Conservation (phyloP, 441 rosid genomes). For the Gossypium aridum region DNA sequence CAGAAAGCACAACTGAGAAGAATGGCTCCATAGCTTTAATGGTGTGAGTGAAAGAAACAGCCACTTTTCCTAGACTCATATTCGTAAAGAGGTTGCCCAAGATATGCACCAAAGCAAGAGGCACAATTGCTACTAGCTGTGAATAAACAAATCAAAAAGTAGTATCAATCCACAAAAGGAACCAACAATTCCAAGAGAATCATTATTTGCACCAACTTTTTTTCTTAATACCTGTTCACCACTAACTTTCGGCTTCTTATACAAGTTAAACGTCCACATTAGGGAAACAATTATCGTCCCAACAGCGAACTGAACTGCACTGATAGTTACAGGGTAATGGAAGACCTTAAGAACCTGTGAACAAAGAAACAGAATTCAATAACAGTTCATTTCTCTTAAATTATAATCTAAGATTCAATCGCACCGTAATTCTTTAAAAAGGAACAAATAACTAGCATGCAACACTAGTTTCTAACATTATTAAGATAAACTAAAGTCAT, state of each 20-base stretch:
- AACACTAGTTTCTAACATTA: neutral
- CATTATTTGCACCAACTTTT: neutral
- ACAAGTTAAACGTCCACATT: constrained; percentile 83
- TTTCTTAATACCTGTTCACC: constrained; percentile 60
- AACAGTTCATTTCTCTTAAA: neutral
- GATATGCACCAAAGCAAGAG: constrained; percentile 81
- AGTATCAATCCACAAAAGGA: neutral
- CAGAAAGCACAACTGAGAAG: constrained; percentile 90
- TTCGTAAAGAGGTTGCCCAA: constrained; percentile 92
- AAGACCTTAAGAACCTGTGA: constrained; percentile 79
- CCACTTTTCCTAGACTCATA: constrained; percentile 96
- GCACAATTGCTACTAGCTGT: constrained; percentile 80
- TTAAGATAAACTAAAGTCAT: neutral
- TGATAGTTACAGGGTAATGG: constrained; percentile 69
- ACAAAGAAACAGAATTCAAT: constrained; percentile 8
- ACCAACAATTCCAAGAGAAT: neutral
- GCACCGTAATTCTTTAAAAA: neutral
- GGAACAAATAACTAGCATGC: neutral
- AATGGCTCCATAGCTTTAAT: constrained; percentile 98
- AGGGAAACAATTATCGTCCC: constrained; percentile 62
- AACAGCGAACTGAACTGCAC: constrained; percentile 69
- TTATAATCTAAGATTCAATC: neutral
- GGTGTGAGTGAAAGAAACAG: constrained; percentile 97
- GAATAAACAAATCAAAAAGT: constrained; percentile 10
- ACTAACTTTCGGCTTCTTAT: constrained; percentile 71